Conservation (phyloP, 805 yeast genomes). For the Pichia ethanolica region DNA sequence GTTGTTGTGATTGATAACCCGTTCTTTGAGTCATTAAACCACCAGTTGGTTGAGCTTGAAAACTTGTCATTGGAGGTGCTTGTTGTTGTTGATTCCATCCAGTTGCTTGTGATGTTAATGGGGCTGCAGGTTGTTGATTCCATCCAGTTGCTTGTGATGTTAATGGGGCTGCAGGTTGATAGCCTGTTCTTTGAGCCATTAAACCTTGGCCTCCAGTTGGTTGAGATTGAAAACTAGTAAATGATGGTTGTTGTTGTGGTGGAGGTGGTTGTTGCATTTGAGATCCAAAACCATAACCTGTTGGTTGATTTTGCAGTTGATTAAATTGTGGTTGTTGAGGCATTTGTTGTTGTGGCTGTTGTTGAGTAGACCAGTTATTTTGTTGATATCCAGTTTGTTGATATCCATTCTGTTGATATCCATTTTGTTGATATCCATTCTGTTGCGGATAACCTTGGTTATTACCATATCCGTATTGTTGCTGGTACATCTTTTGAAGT, state of each 20-base stretch:
- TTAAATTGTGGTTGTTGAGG: conserved; percentile 24
- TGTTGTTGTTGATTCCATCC: conserved; percentile 27
- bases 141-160: conserved; percentile 9
- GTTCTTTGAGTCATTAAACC: conserved; percentile 8
- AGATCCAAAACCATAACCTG: conserved; percentile 30
- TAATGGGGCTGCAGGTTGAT: conserved; percentile 25
- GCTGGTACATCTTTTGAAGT: conserved; percentile 12
- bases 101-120: conserved; percentile 30
- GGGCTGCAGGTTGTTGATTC: not conserved
- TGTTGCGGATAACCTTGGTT: conserved; percentile 18
- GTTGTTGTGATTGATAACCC: conserved; percentile 13
- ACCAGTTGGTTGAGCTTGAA: conserved; percentile 15
- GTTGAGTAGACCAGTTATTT: conserved; percentile 17
- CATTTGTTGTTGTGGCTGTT: not conserved
- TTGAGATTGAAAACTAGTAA: conserved; percentile 22
- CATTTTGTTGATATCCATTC: conserved; percentile 15
- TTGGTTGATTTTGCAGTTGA: conserved; percentile 29
- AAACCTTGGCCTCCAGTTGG: conserved; percentile 23
- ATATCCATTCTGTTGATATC: too few relatives aligned
- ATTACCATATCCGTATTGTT: conserved; percentile 13
- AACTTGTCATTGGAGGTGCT: conserved; percentile 22
- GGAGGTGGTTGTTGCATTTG: conserved; percentile 9
- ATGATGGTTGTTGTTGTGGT: conserved; percentile 15
- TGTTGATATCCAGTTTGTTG: conserved; percentile 16
- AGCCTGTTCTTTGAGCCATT: conserved; percentile 16